These are phyloP conservation scores for Aschersonia sp. DNA, from an alignment of 2,329 filamentous ascomycete genomes.

Conservation along the genomic window DNA sequence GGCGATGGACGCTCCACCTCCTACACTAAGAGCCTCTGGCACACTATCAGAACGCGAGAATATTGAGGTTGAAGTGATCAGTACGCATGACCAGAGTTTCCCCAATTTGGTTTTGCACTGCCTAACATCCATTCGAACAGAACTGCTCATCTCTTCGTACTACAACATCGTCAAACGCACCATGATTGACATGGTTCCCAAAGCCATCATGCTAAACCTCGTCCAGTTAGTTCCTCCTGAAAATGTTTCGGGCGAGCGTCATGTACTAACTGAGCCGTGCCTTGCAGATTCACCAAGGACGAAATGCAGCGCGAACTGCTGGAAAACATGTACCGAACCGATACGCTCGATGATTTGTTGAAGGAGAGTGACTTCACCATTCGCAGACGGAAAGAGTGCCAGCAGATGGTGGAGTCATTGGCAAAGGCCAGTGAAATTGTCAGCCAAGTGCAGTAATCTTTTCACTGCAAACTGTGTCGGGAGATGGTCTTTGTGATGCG, in stretches of 20 bases:
- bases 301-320: constrained; percentile 97
- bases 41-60: constrained; percentile 87
- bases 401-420: constrained; percentile 96
- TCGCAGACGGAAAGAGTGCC: constrained; percentile 89
- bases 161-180: constrained; percentile 97
- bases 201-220: constrained; percentile 95
- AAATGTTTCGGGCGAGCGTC: no score
- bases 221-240: constrained; percentile 47
- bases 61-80: constrained; percentile 96
- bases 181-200: constrained; percentile 99
- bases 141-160: constrained; percentile 91
- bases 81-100: constrained; percentile 35
- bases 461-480: background rate
- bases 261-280: constrained; percentile 1
- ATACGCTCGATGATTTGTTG: constrained; percentile 82
- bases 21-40: constrained; percentile 86
- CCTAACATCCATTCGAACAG: constrained; percentile 24
- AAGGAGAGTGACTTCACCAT: constrained; percentile 98
- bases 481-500: background rate
- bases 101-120: background rate
- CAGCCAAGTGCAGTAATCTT: constrained; percentile 51
- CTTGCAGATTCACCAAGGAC: constrained; percentile 72
- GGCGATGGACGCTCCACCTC: constrained; percentile 93
- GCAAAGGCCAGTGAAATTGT: constrained; percentile 89
- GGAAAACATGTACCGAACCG: constrained; percentile 91